Conservation (phyloP, 345 rosid genomes). For the Aquilaria yunnanensis region DNA sequence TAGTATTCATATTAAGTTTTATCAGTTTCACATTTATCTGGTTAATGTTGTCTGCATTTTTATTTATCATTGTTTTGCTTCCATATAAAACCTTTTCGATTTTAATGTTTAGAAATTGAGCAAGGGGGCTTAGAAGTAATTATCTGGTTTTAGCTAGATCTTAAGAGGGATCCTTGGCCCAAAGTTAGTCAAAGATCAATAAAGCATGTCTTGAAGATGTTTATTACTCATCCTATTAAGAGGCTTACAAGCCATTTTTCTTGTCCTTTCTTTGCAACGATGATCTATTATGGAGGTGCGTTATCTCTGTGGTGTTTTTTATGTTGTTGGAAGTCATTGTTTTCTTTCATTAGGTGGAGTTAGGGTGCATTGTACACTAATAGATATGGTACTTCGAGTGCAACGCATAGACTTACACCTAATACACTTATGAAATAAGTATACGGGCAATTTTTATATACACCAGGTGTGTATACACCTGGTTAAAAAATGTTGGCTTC, state of each 20-base stretch:
- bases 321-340: too few relatives aligned
- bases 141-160: slow-evolving; percentile 67
- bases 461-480: too few relatives aligned
- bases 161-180: slow-evolving; percentile 99
- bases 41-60: neutral
- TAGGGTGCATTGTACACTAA: too few relatives aligned
- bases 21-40: neutral
- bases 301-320: too few relatives aligned
- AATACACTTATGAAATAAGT: too few relatives aligned
- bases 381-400: too few relatives aligned
- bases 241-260: slow-evolving; percentile 50
- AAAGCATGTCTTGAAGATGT: slow-evolving; percentile 92
- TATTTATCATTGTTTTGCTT: neutral
- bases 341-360: too few relatives aligned
- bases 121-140: slow-evolving; percentile 98
- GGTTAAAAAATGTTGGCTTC: too few relatives aligned
- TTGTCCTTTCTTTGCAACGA: too few relatives aligned
- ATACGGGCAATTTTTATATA: too few relatives aligned
- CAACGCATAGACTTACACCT: too few relatives aligned
- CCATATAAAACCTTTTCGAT: neutral
- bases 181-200: slow-evolving; percentile 86
- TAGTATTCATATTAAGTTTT: slow-evolving; percentile 15
- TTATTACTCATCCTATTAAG: slow-evolving; percentile 76
- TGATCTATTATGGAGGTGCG: too few relatives aligned
- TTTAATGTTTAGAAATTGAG: slow-evolving; percentile 69